Evolutionary conservation across 345 rosid species (phyloP), one percentile per base, ranked within the genome.

Genomic region (Dipteronia sinensis): DNA sequence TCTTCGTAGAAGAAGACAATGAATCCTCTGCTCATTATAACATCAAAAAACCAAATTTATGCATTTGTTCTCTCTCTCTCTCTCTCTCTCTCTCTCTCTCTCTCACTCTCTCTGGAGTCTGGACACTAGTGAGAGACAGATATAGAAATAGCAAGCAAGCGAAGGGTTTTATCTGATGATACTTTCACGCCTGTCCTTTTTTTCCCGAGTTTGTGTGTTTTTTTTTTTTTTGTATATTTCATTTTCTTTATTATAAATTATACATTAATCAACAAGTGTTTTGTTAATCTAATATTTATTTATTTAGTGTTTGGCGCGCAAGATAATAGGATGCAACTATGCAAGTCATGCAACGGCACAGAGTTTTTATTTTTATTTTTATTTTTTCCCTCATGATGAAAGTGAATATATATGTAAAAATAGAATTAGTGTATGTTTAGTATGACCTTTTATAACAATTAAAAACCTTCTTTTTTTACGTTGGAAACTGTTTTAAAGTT

Each of bases 1-100:
- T 82, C 94, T 87, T 86, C 86, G 10, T 40, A 31, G 91, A 84
- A 85, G 91, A 89, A 85, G 86, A 85, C 81, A 83, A 51, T 77
- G 76, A 64, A 76, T 12, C 82, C 81, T 79, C 74, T 83, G 87
- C 31, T 89, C 96, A 94, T 92, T 85, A 75, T 84, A 83, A 76
- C 85, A 85, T 83, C 65, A 79, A 77, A 78, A 65, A 59, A 68
- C 15, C 58, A 63, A 67, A 62, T 31, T 51, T 66, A 47, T 69
- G 63, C 84, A 77, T 74, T 46, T 49, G 73, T 23, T 23, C 20
- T 61, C 38, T 49, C 38, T 22, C 55, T 47, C 77, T 59, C 38
- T 31, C 4, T 31, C 38, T 31, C 4, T 64, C 69, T 73, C 63
- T 27, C 51, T 25, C 42, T 11, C 49, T 75, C 64, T 58, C 81